Evolutionary conservation across 768 basidiomycete species (phyloP).

Genomic region (Serendipita indica): DNA sequence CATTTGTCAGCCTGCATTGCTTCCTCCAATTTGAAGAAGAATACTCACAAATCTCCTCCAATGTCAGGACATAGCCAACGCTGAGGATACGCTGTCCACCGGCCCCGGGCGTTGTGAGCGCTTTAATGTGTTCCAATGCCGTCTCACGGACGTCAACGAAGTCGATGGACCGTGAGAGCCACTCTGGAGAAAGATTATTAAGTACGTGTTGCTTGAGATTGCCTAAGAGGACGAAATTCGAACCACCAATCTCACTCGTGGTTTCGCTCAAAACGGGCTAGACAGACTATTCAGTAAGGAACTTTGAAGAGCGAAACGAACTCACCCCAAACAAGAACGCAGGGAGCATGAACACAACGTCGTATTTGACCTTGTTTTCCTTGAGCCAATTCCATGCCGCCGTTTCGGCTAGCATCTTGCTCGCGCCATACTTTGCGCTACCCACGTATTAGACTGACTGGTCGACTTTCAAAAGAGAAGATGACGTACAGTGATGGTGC

Average conservation of each 20-base stretch:
- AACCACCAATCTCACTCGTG: too few species aligned
- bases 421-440: conserved; percentile 18
- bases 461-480: too few species aligned
- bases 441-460: too few species aligned
- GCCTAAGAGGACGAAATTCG: too few species aligned
- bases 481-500: conserved; percentile 13
- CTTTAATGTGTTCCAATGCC: conserved; percentile 37
- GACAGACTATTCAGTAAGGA: too few species aligned
- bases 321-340: not conserved
- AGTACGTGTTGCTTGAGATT: too few species aligned
- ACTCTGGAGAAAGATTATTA: too few species aligned
- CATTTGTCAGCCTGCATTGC: too few species aligned
- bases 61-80: not conserved
- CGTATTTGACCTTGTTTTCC: conserved; percentile 11
- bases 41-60: not conserved
- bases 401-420: conserved; percentile 13
- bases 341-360: not conserved
- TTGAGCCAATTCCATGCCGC: conserved; percentile 11
- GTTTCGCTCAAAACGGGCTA: too few species aligned
- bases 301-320: too few species aligned
- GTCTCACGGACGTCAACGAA: conserved; percentile 37
- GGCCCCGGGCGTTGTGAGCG: conserved; percentile 37
- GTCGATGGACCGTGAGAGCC: not conserved
- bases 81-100: conserved; percentile 34
- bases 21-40: too few species aligned